phyloP scores from a whole-genome alignment of 805 yeast species.

The Zygoascus ofunaensis region DNA sequence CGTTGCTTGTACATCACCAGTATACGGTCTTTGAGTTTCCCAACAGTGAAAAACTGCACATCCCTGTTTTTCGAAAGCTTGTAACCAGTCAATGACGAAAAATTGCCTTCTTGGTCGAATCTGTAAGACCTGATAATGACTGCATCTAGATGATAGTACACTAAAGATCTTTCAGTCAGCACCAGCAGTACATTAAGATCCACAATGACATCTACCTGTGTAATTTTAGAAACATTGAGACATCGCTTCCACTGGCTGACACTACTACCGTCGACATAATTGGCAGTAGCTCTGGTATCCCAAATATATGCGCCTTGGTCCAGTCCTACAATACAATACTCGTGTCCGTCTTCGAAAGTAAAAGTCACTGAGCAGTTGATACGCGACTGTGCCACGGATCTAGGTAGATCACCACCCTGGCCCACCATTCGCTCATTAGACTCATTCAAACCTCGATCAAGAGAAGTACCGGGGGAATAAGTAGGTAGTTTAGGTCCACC shows the following conservation, averaged over 20 bases:
- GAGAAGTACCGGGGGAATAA: slow-evolving; percentile 28
- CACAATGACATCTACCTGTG: slow-evolving; percentile 52
- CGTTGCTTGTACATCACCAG: slow-evolving; percentile 49
- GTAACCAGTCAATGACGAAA: slow-evolving; percentile 33
- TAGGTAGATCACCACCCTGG: slow-evolving; percentile 12
- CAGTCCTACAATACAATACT: slow-evolving; percentile 20
- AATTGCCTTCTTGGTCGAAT: slow-evolving; percentile 9
- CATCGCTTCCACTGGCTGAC: slow-evolving; percentile 48
- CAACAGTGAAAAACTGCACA: slow-evolving; percentile 56
- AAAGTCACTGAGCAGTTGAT: slow-evolving; percentile 40
- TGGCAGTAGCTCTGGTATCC: slow-evolving; percentile 12
- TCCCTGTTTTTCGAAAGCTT: slow-evolving; percentile 31
- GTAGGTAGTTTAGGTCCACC: slow-evolving; percentile 34
- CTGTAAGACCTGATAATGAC: slow-evolving; percentile 31
- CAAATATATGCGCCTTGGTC: slow-evolving; percentile 23
- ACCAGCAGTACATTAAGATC: slow-evolving; percentile 48
- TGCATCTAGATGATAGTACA: slow-evolving; percentile 55
- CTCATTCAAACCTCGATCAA: slow-evolving; percentile 26
- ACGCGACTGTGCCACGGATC: slow-evolving; percentile 26
- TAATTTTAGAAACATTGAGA: slow-evolving; percentile 42
- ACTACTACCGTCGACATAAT: slow-evolving; percentile 2
- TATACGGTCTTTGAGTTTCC: slow-evolving; percentile 54
- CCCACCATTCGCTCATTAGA: slow-evolving; percentile 14
- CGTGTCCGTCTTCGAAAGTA: slow-evolving; percentile 36
- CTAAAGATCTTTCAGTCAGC: slow-evolving; percentile 48